Percentiles rank a stretch among this genome's conserved stretches.
Conservation (phyloP, 441 rosid genomes). For the Pelargonium cotyledonis region DNA sequence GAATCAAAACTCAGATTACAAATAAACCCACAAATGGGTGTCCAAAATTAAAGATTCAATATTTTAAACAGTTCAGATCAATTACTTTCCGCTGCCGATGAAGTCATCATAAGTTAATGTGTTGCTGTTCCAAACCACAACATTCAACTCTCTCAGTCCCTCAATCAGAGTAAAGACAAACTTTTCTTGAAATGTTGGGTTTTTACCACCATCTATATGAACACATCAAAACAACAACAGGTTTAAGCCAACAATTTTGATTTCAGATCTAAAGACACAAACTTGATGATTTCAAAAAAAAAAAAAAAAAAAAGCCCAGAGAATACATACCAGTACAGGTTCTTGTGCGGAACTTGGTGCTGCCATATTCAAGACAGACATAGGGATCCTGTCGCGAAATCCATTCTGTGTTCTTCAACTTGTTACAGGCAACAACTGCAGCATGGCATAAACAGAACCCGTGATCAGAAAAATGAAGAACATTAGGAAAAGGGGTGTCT, state of each 20-base stretch:
- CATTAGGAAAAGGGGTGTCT: not conserved
- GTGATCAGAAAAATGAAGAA: not conserved
- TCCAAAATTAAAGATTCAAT: not conserved
- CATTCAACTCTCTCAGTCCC: slow-evolving; percentile 64
- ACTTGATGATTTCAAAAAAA: not conserved
- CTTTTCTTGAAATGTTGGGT: slow-evolving; percentile 86
- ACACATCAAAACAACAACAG: slow-evolving; percentile 4
- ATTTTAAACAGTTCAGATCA: not conserved
- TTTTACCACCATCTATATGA: slow-evolving; percentile 64
- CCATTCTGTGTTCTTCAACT: slow-evolving; percentile 93
- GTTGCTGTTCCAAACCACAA: slow-evolving; percentile 84
- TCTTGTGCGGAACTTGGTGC: slow-evolving; percentile 55
- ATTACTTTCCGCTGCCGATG: slow-evolving; percentile 85
- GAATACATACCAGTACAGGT: slow-evolving; percentile 61
- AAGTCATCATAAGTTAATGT: slow-evolving; percentile 58
- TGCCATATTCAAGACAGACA: slow-evolving; percentile 65
- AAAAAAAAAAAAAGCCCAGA: not conserved
- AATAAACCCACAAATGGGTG: not conserved
- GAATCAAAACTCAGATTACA: not conserved
- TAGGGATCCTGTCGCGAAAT: slow-evolving; percentile 86
- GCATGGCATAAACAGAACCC: not conserved
- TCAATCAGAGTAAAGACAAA: slow-evolving; percentile 67
- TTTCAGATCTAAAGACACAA: slow-evolving; percentile 5
- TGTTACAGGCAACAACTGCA: slow-evolving; percentile 73
- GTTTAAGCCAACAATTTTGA: not conserved